A percentile compares a stretch with the other conserved stretches of the same genome.
phyloP scores from a whole-genome alignment of 73 alveolate genomes.

The Paramecium tetraurelia region DNA sequence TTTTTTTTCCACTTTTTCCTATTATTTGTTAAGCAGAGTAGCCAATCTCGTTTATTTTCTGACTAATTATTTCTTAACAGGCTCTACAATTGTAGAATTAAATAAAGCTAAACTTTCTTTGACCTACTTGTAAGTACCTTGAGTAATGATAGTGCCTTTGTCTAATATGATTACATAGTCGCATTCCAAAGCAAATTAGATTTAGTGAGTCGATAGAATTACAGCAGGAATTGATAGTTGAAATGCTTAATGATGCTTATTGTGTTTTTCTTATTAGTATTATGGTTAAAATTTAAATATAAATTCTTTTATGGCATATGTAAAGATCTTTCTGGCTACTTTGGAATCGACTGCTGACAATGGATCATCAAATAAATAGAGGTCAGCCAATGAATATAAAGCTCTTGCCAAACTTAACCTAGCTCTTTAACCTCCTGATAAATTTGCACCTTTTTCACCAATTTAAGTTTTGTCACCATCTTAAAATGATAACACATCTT shows the following conservation, averaged over 20 bases:
- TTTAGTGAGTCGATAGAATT: conserved; percentile 46
- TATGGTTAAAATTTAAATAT: background rate
- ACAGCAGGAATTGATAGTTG: conserved; percentile 33
- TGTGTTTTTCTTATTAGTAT: background rate
- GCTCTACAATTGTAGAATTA: background rate
- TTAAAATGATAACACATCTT: conserved; percentile 78
- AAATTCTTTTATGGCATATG: background rate
- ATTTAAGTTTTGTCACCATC: conserved; percentile 78
- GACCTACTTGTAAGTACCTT: conserved; percentile 53
- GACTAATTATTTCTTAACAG: background rate
- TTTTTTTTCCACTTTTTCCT: background rate
- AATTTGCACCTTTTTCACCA: conserved; percentile 86
- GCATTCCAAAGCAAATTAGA: conserved; percentile 48
- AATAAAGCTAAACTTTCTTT: background rate
- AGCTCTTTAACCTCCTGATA: conserved; percentile 92
- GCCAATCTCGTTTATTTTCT: conserved; percentile 19
- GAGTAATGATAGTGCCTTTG: conserved; percentile 25
- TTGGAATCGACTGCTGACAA: conserved; percentile 82
- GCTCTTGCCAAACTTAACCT: conserved; percentile 92
- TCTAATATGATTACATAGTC: conserved; percentile 34
- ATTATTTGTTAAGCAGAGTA: background rate
- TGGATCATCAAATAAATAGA: conserved; percentile 81
- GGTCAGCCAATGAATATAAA: conserved; percentile 81
- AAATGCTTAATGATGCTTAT: background rate
- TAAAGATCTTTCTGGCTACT: conserved; percentile 69